These are phyloP conservation scores for Trifolium repens DNA, from an alignment of 306 rosid genomes.

Conservation along the genomic window DNA sequence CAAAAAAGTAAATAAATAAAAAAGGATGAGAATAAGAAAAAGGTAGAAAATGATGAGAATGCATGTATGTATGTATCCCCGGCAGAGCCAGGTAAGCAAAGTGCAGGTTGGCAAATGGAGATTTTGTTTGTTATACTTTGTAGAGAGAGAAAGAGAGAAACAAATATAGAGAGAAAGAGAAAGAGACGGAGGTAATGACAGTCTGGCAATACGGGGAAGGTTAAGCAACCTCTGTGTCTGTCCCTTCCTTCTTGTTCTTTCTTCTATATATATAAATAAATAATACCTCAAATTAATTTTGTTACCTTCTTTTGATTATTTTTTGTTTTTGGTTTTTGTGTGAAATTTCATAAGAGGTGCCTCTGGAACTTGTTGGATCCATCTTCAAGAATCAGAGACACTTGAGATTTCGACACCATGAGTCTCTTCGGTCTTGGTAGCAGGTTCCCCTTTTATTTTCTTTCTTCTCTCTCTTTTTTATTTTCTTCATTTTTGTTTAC, in stretches of 20 bases:
- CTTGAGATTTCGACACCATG: conserved; percentile 59
- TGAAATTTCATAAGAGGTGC: conserved; percentile 32
- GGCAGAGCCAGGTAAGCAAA: conserved; percentile 2
- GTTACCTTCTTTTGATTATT: conserved; percentile 7
- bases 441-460: conserved; percentile 53
- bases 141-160: conserved; percentile 17
- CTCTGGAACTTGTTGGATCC: conserved; percentile 47
- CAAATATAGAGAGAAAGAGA: conserved; percentile 30
- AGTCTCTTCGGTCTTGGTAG: conserved; percentile 96
- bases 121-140: neutral
- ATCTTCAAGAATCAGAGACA: conserved; percentile 49
- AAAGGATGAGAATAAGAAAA: too few species aligned
- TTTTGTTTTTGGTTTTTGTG: conserved; percentile 36
- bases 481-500: neutral
- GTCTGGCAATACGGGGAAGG: conserved; percentile 56
- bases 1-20: too few species aligned
- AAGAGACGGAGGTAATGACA: conserved; percentile 55
- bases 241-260: neutral
- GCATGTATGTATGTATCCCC: neutral
- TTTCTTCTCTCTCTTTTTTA: neutral
- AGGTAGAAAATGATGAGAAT: neutral
- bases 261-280: conserved; percentile 33
- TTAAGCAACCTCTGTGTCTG: conserved; percentile 27
- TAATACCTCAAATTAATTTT: neutral
- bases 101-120: conserved; percentile 53